Conservation (phyloP, 345 rosid species). For the Dipteronia sinensis region DNA sequence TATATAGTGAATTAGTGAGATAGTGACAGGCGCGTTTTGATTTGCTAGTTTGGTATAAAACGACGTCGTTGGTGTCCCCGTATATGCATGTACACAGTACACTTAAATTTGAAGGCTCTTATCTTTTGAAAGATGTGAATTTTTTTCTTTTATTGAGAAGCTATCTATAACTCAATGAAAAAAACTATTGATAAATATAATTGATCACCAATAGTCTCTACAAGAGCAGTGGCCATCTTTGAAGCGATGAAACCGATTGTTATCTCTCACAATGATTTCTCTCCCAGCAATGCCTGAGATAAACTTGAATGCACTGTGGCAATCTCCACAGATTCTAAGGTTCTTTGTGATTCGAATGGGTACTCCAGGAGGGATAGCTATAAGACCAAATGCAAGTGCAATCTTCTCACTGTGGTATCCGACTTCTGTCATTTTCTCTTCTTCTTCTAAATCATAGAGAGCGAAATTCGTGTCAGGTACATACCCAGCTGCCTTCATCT, state of each 20-base stretch:
- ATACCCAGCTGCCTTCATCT: constrained; percentile 74
- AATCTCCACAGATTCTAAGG: constrained; percentile 86
- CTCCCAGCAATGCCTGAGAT: constrained; percentile 57
- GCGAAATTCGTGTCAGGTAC: constrained; percentile 58
- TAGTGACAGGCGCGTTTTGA: not conserved
- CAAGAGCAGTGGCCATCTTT: constrained; percentile 61
- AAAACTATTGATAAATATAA: not conserved
- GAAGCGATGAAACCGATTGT: constrained; percentile 75
- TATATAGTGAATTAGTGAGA: too few species aligned
- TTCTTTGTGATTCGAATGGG: constrained; percentile 86
- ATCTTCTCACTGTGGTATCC: constrained; percentile 81
- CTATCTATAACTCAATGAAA: not conserved
- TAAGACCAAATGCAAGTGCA: constrained; percentile 78
- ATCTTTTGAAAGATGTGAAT: too few species aligned
- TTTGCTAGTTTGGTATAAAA: not conserved
- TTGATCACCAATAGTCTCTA: constrained; percentile 67
- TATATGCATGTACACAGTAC: too few species aligned
- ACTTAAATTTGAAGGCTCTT: too few species aligned
- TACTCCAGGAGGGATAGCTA: constrained; percentile 53
- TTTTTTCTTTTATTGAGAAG: too few species aligned
- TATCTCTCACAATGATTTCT: constrained; percentile 77
- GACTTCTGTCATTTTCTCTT: constrained; percentile 73
- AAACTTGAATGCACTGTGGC: constrained; percentile 77
- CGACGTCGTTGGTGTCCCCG: not conserved
- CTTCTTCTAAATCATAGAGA: constrained; percentile 84